phyloP scores from a whole-genome alignment of 768 basidiomycete genomes.

The Strobilomyces echinocephalus region DNA sequence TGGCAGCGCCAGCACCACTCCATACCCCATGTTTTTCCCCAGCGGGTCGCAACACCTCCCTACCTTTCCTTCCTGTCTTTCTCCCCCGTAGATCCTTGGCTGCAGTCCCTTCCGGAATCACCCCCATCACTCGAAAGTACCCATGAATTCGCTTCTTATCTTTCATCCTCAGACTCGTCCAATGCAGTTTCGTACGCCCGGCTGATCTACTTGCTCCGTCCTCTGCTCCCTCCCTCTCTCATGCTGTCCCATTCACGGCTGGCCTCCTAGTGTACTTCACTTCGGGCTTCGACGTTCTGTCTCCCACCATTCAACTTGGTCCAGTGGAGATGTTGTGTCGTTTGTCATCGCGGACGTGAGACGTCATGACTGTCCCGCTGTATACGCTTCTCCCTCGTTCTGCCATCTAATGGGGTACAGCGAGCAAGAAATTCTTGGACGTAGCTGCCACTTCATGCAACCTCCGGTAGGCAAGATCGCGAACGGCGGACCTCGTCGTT shows the following conservation, averaged over 20 bases:
- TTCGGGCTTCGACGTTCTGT: conserved; percentile 87
- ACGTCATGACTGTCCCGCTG: conserved; percentile 74
- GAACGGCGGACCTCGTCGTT: conserved; percentile 51
- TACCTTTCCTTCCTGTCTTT: not conserved
- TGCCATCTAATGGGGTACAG: conserved; percentile 57
- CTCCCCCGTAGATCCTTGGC: conserved; percentile 2
- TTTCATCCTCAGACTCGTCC: conserved; percentile 1
- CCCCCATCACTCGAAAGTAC: conserved; percentile 2
- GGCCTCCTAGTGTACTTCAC: conserved; percentile 73
- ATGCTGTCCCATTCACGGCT: conserved; percentile 52
- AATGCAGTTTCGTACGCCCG: conserved; percentile 2
- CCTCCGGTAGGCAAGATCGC: conserved; percentile 58
- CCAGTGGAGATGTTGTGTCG: conserved; percentile 91
- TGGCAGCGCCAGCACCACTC: not conserved
- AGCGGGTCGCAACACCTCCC: conserved; percentile 1
- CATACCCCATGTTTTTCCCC: not conserved
- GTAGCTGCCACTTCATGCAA: conserved; percentile 91
- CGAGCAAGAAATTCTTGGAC: conserved; percentile 74
- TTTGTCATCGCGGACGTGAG: conserved; percentile 88
- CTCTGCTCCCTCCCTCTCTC: conserved; percentile 51
- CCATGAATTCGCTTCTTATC: not conserved
- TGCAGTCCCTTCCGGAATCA: conserved; percentile 5
- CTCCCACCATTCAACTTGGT: conserved; percentile 74
- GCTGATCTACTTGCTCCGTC: conserved; percentile 17
- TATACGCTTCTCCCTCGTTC: not conserved